Conservation (phyloP, 78 protist species). For the Dictyostelium purpureum region DNA sequence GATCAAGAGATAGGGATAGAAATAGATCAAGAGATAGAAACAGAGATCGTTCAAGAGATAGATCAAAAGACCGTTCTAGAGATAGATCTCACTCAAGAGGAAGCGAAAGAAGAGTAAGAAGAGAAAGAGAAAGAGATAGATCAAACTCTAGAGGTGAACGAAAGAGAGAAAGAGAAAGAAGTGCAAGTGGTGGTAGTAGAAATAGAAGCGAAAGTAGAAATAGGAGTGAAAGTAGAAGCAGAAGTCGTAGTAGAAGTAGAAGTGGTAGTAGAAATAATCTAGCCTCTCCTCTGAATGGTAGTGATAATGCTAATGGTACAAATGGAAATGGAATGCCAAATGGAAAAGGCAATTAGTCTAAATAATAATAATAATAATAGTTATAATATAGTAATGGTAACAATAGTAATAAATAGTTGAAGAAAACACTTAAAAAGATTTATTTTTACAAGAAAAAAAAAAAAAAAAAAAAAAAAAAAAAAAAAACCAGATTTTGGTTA, state of each 20-base stretch:
- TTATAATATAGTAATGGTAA: too few species aligned
- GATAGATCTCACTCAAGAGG: too few species aligned
- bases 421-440: background rate
- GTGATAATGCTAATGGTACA: background rate
- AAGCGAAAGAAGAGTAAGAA: too few species aligned
- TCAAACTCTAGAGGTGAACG: background rate
- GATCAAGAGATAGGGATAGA: conserved; percentile 11
- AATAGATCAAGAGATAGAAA: conserved; percentile 16
- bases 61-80: background rate
- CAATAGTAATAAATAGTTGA: background rate
- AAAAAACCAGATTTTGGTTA: background rate
- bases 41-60: background rate
- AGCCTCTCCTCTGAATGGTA: too few species aligned
- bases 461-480: background rate
- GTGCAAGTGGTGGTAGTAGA: background rate
- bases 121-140: background rate
- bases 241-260: too few species aligned
- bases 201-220: too few species aligned
- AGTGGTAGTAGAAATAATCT: background rate
- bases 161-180: background rate
- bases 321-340: background rate
- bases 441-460: background rate
- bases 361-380: background rate
- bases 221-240: too few species aligned
- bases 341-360: background rate